phyloP scores from a whole-genome alignment of 805 yeast genomes.

The Wickerhamomyces strasburgensis region DNA sequence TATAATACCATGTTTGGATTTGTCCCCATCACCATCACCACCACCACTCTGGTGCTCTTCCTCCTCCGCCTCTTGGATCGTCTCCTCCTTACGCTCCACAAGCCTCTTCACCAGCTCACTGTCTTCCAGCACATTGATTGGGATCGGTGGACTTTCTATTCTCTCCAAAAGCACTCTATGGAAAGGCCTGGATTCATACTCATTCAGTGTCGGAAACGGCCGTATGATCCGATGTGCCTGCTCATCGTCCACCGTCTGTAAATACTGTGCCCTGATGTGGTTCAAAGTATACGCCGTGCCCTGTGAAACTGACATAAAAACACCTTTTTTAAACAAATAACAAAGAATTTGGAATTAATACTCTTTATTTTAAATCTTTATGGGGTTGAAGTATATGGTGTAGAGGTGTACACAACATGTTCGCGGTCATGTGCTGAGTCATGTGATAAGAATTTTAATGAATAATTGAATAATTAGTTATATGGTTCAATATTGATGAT shows the following conservation, averaged over 20 bases:
- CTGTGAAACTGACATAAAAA: conserved; percentile 17
- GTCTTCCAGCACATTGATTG: conserved; percentile 24
- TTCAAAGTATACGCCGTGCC: conserved; percentile 13
- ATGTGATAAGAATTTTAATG: no score
- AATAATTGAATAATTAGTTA: no score
- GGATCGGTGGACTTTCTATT: conserved; percentile 28
- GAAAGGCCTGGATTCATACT: conserved; percentile 6
- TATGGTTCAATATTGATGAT: no score
- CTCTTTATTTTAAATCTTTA: no score
- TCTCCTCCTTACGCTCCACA: conserved; percentile 4
- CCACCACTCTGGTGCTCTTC: conserved; percentile 3
- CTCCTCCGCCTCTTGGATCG: conserved; percentile 10
- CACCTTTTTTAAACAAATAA: conserved; percentile 36
- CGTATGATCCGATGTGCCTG: conserved; percentile 22
- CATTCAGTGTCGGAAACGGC: conserved; percentile 11
- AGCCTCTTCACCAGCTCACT: conserved; percentile 10
- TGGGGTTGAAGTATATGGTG: no score
- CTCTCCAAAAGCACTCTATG: conserved; percentile 12
- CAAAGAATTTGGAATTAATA: neutral
- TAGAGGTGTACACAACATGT: neutral
- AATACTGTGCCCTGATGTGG: conserved; percentile 20
- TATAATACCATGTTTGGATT: conserved; percentile 6
- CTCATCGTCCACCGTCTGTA: conserved; percentile 17
- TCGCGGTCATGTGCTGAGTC: neutral
- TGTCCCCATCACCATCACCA: neutral